Evolutionary conservation across 176 grass and related monocot species (phyloP).

Genomic region (Oryza longistaminata): DNA sequence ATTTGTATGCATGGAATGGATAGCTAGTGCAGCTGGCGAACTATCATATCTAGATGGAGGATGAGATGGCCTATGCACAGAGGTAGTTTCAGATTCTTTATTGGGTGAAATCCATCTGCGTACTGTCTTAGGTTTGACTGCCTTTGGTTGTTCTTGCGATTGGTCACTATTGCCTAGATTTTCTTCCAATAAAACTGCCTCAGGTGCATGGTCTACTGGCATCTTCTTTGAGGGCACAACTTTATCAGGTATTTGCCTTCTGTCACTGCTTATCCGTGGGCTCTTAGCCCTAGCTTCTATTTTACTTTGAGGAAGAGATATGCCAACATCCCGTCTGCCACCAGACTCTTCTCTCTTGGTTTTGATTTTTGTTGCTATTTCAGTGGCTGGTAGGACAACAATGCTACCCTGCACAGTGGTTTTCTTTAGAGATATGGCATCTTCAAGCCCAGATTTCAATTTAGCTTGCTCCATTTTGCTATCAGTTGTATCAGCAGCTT

Average conservation of each 20-base stretch:
- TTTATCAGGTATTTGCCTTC: slow-evolving; percentile 55
- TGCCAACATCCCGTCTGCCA: slow-evolving; percentile 34
- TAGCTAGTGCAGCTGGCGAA: slow-evolving; percentile 79
- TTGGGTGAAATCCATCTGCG: slow-evolving; percentile 76
- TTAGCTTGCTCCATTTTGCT: slow-evolving; percentile 38
- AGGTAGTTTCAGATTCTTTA: slow-evolving; percentile 63
- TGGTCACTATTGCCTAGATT: slow-evolving; percentile 40
- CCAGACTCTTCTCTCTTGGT: slow-evolving; percentile 47
- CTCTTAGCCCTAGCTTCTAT: slow-evolving; percentile 41
- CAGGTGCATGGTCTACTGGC: slow-evolving; percentile 44
- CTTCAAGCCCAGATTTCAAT: slow-evolving; percentile 31
- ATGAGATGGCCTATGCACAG: slow-evolving; percentile 66
- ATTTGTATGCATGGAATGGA: slow-evolving; percentile 48
- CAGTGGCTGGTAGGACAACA: slow-evolving; percentile 46
- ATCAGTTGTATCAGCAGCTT: slow-evolving; percentile 34
- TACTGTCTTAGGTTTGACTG: slow-evolving; percentile 55
- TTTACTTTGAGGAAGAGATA: slow-evolving; percentile 56
- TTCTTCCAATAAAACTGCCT: slow-evolving; percentile 39
- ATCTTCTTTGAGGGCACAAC: slow-evolving; percentile 61
- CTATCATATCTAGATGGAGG: slow-evolving; percentile 86
- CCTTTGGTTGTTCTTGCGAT: slow-evolving; percentile 44
- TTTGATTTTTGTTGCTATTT: slow-evolving; percentile 55
- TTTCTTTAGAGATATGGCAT: slow-evolving; percentile 36
- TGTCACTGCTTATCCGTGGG: slow-evolving; percentile 47
- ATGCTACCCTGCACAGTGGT: slow-evolving; percentile 50